These are phyloP conservation scores for Nemania sp. DNA, from an alignment of 2,329 filamentous ascomycete species.

Conservation along the genomic window DNA sequence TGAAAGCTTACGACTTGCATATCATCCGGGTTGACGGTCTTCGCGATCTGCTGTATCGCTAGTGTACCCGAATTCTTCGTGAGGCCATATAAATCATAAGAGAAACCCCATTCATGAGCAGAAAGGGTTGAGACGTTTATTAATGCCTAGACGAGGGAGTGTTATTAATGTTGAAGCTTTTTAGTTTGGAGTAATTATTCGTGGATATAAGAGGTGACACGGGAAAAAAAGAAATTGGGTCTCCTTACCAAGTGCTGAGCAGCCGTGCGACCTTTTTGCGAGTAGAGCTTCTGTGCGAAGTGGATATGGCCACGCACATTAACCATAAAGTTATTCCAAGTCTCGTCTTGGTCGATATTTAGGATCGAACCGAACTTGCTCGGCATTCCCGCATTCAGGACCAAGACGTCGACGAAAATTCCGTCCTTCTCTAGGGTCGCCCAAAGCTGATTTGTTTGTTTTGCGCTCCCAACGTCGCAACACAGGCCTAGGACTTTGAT, in stretches of 20 bases:
- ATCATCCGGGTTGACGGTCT: constrained; percentile 37
- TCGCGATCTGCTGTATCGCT: constrained; percentile 45
- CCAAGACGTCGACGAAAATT: constrained; percentile 41
- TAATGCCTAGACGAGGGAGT: constrained; percentile 38
- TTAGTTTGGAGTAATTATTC: too few relatives aligned
- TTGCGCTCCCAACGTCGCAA: constrained; percentile 20
- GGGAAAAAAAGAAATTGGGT: too few relatives aligned
- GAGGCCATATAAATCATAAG: constrained; percentile 40
- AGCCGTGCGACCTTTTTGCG: too few relatives aligned
- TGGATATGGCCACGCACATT: too few relatives aligned
- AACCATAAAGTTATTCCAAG: too few relatives aligned
- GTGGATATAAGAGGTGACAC: too few relatives aligned
- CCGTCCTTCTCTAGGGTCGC: constrained; percentile 16
- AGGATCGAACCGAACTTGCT: too few relatives aligned
- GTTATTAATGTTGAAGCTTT: not conserved
- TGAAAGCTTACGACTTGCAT: constrained; percentile 48
- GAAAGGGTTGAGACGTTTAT: constrained; percentile 36
- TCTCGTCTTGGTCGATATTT: too few relatives aligned
- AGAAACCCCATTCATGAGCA: constrained; percentile 36
- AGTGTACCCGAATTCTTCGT: constrained; percentile 46
- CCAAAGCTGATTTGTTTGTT: not conserved
- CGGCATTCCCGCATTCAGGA: constrained; percentile 39
- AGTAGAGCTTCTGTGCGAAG: too few relatives aligned
- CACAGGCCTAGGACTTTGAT: too few relatives aligned
- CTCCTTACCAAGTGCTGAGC: too few relatives aligned